Base-by-base conservation (phyloP, 2,329 filamentous ascomycete genomes). In the Fusarium graminum region DNA sequence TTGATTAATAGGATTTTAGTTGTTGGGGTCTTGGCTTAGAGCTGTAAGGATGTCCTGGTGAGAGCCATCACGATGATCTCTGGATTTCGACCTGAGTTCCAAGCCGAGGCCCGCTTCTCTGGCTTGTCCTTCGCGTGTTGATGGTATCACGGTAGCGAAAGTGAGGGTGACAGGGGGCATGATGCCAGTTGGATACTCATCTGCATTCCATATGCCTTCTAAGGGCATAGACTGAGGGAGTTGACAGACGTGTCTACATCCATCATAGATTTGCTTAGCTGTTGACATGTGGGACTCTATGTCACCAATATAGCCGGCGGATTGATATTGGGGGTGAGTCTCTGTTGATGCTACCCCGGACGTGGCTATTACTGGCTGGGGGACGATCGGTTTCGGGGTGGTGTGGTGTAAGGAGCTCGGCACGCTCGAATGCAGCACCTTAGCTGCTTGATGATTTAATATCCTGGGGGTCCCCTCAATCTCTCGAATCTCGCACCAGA, bases 381-480 rank as follows among this genome's bases (percentile, higher is more conserved):
- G 52, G 53, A 34, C 45, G 54, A 59, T 59, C 49, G 38, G 42
- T 65, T 64, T 69, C 34, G 59, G 63, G 36, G 53, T 65, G 47
- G 58, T 60, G 43, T 65, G 54, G 55, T 29, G 12, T 53, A 43
- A 63, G 59, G 60, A 54, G 55, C 52, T 56, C 32, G 47, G 62
- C 49, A 60, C 16, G 26, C 47, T 43, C 29, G 47, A 43, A 26
- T 38, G 34, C 39, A 46, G 39, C 49, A 38, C 59, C 52, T 63
- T 52, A 44, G 52, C 55, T 43, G 41, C 54, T 54, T 44, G 55
- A 68, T 71, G 54, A 71, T 71, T 70, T 71, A 71, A 70, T 68
- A 70, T 60, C 57, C 59, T 54, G 40, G 36, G 22, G 52, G 50
- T 68, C 63, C 68, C 66, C 63, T 71, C 52, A n/a, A 63, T 44